A percentile compares a stretch with the other conserved stretches of the same genome.
Conservation (phyloP, 257 asterid species). For the Dorcoceras hygrometricum region DNA sequence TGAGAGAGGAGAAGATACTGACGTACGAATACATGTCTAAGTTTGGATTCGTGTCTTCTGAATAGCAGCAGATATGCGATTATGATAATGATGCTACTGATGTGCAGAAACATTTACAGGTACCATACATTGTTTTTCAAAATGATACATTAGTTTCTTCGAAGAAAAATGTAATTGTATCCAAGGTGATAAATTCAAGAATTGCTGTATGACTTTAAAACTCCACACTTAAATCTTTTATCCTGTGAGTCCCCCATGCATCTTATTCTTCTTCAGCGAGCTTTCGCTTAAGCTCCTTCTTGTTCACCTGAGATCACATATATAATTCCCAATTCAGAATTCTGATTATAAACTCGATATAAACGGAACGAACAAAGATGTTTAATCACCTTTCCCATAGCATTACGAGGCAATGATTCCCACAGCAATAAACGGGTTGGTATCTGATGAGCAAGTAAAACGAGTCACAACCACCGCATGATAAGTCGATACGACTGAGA, state of each 20-base stretch:
- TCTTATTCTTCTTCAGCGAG: slow-evolving; percentile 35
- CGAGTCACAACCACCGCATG: slow-evolving; percentile 1
- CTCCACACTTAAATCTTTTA: too few relatives aligned
- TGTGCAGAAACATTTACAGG: neutral
- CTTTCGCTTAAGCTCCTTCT: slow-evolving; percentile 74
- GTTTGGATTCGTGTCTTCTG: too few relatives aligned
- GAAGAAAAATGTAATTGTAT: neutral
- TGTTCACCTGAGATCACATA: slow-evolving; percentile 60
- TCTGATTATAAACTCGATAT: neutral
- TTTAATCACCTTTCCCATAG: slow-evolving; percentile 82
- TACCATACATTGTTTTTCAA: neutral
- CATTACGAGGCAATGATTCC: slow-evolving; percentile 88
- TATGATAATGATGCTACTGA: too few relatives aligned
- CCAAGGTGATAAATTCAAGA: neutral
- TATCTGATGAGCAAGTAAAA: slow-evolving; percentile 38
- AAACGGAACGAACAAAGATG: neutral
- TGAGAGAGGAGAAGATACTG: too few relatives aligned
- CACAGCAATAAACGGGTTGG: slow-evolving; percentile 74
- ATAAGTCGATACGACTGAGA: neutral
- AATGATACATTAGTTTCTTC: neutral
- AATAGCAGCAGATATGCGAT: too few relatives aligned
- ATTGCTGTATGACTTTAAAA: too few relatives aligned
- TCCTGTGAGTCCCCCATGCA: neutral
- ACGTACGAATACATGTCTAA: too few relatives aligned
- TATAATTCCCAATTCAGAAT: neutral